Evolutionary conservation across 2,329 filamentous ascomycete species (phyloP), one percentile per base, ranked within the genome.

Genomic region (Xylaria sp.): DNA sequence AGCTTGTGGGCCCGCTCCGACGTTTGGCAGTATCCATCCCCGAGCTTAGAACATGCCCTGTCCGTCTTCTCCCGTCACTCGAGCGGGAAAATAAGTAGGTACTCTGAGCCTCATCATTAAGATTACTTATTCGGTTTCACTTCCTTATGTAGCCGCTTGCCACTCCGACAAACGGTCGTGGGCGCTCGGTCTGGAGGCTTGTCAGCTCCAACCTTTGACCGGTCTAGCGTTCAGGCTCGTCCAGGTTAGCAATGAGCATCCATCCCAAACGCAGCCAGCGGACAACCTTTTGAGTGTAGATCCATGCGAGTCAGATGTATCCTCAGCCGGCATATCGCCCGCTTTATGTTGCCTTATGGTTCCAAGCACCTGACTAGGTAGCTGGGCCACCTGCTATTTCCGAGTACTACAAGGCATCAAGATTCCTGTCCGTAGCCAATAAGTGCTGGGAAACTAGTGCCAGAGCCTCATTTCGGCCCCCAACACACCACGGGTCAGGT

Each of bases 381-480:
- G 41, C 50, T 56, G 18, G 18, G 52, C 23, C n/a, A 50, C 43
- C 28, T n/a, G 20, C n/a, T 43, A 39, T 46, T 23, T 9, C 41
- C 18, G 1, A 30, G 23, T 57, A 9, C 34, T 41, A 41, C 46
- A 34, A 30, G 28, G 48, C 23, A 20, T 50, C 20, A 30, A 28
- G 36, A 25, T 12, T 6, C n/a, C 13, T 46, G 23, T 12, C 41
- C 13, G 7, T 23, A 12, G 32, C 60, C 55, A 58, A 43, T 53
- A 25, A 46, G 10, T 23, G 34, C 30, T n/a, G 34, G 12, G 8
- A 50, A 36, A 13, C 30, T 46, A 23, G n/a, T 28, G 30, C 28
- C 20, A 52, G 66, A 69, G 66, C 62, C 66, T 69, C 56, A 52
- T 39, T 56, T 41, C 5, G 10, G 41, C 66, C 66, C 66, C 66